Evolutionary conservation across 2,329 filamentous ascomycete genomes (phyloP), one percentile per base, ranked within the genome.

Genomic region (Nemania serpens): DNA sequence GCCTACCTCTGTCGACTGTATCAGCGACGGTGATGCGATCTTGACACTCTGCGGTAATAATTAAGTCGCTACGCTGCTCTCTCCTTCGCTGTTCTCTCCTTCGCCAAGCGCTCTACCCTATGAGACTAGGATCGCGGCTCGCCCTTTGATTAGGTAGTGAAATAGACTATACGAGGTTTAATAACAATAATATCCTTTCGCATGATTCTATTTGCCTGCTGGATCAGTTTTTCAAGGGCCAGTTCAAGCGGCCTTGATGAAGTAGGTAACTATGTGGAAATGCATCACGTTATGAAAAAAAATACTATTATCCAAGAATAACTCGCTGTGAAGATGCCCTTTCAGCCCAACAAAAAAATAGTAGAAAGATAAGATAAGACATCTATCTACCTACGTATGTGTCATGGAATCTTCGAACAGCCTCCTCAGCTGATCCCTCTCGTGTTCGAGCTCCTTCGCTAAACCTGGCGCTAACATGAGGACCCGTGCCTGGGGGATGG

Each of bases 381-480:
- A 3, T 13, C 10, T 22, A 20, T 29, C 25, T 29, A n/a, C n/a
- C 22, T 64, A 65, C 69, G 60, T 77, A 67, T 79, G 75, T 50
- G 69, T 70, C 78, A 86, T 75, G 5, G 84, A 79, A 55, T 80
- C 75, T 71, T 93, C 90, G 75, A 94, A 91, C 65, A 95, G 73
- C 11, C 73, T 75, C 64, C 86, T 82, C 69, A 95, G 75, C 76
- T 93, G 88, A 58, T 91, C 89, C 74, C 84, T 87, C 75, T 94
- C 90, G 49, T 82, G 79, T 69, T 88, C 81, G 48, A 91, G 75
- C 71, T 93, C 89, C 67, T 83, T 84, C 41, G 85, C 86, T 70
- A 99, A 75, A 25, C 85, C 93, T 0, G 95, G 96, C 33, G 95
- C 95, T 64, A 99, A 78, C 89, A 93, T 95, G 71, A 99, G 75